Base-by-base conservation (phyloP, 2,329 filamentous ascomycete species). In the Orbilia quercus region DNA sequence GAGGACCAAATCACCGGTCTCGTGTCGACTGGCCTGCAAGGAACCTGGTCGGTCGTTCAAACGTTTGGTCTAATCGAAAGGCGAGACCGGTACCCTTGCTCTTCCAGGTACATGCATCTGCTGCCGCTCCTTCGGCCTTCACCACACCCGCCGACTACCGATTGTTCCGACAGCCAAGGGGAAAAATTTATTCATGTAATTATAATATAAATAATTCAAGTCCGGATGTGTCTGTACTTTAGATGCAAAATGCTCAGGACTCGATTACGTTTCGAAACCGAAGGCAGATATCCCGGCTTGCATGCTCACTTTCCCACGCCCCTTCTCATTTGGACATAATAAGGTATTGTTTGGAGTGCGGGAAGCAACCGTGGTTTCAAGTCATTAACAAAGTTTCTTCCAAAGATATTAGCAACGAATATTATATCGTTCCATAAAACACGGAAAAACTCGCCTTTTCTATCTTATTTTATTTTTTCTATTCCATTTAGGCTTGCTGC, bases 301-400 rank as follows among this genome's bases (percentile, higher is more conserved):
- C 3, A 18, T 40, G 31, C 2, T 54, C 16, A n/a, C 48, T 16
- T 34, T 20, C n/a, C n/a, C n/a, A n/a, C n/a, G n/a, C n/a, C 25
- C 12, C 20, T 22, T 11, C 20, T 54, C 50, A 40, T 54, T 9
- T 23, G 11, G 18, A 5, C 1, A 6, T 6, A 38, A 54, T 54
- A 22, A 54, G 28, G 20, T 38, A 28, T 31, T 31, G 20, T 25
- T 25, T 12, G 28, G 9, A 16, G 25, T 53, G 28, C 60, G 60
- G 50, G 60, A 64, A 47, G 38, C 40, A 48, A 65, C 60, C 60
- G 45, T 65, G 60, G 60, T 65, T 55, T 47, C 50, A 57, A 65
- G 23, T 20, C 47, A 65, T 64, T 63, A 63, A 38, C 22, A 28
- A 44, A 14, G 25, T 47, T 7, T 12, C 45, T 50, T 28, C 22